phyloP scores from a whole-genome alignment of 1,284 basidiomycete species.

The Boletus hoseneyae region DNA sequence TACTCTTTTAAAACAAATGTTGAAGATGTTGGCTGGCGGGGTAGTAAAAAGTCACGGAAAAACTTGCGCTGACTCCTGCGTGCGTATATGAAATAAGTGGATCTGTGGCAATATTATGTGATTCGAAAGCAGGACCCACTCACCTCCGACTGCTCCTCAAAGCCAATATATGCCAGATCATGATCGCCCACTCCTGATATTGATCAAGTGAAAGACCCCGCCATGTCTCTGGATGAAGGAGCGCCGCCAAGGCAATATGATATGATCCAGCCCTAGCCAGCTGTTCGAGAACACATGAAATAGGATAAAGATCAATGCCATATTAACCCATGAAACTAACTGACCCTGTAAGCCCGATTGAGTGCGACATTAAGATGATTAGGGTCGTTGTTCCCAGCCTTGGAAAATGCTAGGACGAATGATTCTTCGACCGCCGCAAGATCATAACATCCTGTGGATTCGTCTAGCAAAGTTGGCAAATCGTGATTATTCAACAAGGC shows the following conservation, averaged over 20 bases:
- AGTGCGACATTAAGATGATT: constrained; percentile 57
- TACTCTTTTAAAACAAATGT: constrained; percentile 50
- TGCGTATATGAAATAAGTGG: constrained; percentile 9
- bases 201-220: constrained; percentile 58
- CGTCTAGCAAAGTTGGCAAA: constrained; percentile 4
- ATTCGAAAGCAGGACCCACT: constrained; percentile 20
- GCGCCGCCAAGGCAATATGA: constrained; percentile 53
- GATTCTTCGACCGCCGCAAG: constrained; percentile 66
- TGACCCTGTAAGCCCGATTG: constrained; percentile 62
- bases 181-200: constrained; percentile 64
- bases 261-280: constrained; percentile 66
- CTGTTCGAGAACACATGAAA: constrained; percentile 39
- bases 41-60: constrained; percentile 60
- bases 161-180: constrained; percentile 72
- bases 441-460: constrained; percentile 55
- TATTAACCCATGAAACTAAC: constrained; percentile 10
- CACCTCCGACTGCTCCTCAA: constrained; percentile 67
- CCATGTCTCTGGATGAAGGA: constrained; percentile 71
- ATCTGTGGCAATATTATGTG: constrained; percentile 22
- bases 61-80: constrained; percentile 59
- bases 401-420: constrained; percentile 64
- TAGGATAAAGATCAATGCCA: constrained; percentile 4
- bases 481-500: not conserved
- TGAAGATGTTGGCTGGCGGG: constrained; percentile 53
- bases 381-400: constrained; percentile 54